Base-by-base conservation (phyloP, 2,329 filamentous ascomycete genomes). In the Calonectria multiphialidica region DNA sequence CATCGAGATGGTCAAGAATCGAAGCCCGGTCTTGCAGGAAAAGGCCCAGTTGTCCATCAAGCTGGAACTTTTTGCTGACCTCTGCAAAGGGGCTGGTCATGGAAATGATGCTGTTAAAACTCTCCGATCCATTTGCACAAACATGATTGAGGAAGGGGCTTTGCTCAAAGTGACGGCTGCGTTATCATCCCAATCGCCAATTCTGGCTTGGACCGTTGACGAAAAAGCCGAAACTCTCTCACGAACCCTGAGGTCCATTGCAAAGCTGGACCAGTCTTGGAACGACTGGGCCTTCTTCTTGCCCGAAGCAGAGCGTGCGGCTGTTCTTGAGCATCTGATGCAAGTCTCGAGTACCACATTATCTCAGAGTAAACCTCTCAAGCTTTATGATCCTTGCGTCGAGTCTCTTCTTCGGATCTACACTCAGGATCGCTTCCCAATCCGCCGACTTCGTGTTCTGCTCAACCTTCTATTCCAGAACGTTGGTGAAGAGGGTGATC, bases 51-150 rank as follows among this genome's bases (percentile, higher is more conserved):
- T 94, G 1, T 83, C 88, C 0, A 87, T 87, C 66, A 95, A 95
- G 79, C 84, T 94, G 45, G 93, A 95, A 79, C 86, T 90, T 13
- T 88, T 94, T 76, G 92, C 90, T 2, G 91, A 93, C 45, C 78
- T 91, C 1, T 91, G 89, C 75, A 90, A 88, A 75, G 81, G 84
- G 1, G 82, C 85, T 16, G 89, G 89, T 5, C 86, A 89, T 55
- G 83, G 84, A 21, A 88, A 90, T 3, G 90, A 93, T 72, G 89
- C 92, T 0, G 86, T 90, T 13, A 86, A 88, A 37, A 88, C 90
- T 2, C 86, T 93, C 8, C 85, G 88, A 62, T 87, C 89, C 18
- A 89, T 94, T n/a, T 89, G 93, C 68, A 87, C 89, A 18, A 88
- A 88, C 66, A 86, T 93, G 77, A 86, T 94, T 6, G 88, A 90